Percentiles rank a stretch among this genome's conserved stretches.
Evolutionary conservation across 2,329 filamentous ascomycete genomes (phyloP).

Genomic region (Beauveria sp.): DNA sequence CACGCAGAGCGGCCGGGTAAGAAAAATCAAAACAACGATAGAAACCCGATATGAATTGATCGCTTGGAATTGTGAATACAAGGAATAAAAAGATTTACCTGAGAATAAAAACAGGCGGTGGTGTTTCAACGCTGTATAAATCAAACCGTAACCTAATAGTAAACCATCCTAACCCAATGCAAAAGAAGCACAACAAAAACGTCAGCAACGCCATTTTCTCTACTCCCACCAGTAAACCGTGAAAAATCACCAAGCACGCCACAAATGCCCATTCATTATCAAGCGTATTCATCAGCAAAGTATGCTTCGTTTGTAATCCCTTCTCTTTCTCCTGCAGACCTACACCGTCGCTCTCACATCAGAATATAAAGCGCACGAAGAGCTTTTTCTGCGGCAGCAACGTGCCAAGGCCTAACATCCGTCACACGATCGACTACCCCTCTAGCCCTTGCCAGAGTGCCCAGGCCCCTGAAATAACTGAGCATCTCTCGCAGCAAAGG

Average conservation of each 20-base stretch:
- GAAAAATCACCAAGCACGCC: not conserved
- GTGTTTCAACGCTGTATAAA: not conserved
- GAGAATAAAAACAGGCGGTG: not conserved
- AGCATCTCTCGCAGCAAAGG: slow-evolving; percentile 63
- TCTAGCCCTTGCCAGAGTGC: slow-evolving; percentile 59
- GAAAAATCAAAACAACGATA: too few relatives aligned
- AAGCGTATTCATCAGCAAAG: not conserved
- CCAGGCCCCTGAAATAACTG: slow-evolving; percentile 59
- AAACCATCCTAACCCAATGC: not conserved
- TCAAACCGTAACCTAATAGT: not conserved
- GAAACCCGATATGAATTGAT: too few relatives aligned
- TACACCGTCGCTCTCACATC: slow-evolving; percentile 34
- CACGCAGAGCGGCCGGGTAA: too few relatives aligned
- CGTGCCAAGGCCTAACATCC: slow-evolving; percentile 69
- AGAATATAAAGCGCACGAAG: slow-evolving; percentile 57
- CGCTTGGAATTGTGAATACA: too few relatives aligned
- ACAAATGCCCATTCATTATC: not conserved
- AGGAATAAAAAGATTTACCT: too few relatives aligned
- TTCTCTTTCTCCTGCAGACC: not conserved
- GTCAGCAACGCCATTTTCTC: not conserved
- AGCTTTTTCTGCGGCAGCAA: slow-evolving; percentile 63
- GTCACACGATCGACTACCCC: slow-evolving; percentile 51
- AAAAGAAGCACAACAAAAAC: not conserved
- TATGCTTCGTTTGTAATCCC: not conserved
- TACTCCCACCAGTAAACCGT: not conserved